phyloP scores from a whole-genome alignment of 257 asterid genomes.

The Voacanga thouarsii region DNA sequence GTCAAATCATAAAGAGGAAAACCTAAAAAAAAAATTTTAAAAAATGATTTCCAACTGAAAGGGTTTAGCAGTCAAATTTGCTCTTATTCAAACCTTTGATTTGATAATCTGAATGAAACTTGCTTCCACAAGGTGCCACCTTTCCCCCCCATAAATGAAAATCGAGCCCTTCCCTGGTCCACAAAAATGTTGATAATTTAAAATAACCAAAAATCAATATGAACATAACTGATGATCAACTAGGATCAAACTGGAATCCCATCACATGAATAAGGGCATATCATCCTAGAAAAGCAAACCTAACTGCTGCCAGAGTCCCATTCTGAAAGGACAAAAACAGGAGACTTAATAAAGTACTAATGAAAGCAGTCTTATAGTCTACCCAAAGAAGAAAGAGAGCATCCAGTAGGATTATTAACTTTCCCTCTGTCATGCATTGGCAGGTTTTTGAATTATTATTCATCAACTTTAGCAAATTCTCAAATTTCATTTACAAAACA shows the following conservation, averaged over 20 bases:
- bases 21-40: background rate
- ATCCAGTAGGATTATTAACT: background rate
- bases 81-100: constrained; percentile 47
- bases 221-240: background rate
- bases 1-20: constrained; percentile 8
- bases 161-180: constrained; percentile 93
- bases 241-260: background rate
- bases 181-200: background rate
- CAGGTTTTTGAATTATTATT: background rate
- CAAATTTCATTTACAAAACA: background rate
- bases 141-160: constrained; percentile 97
- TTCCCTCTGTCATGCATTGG: background rate
- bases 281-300: background rate
- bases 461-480: no score
- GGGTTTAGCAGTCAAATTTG: constrained; percentile 6
- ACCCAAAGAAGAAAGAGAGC: background rate
- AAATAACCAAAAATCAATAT: background rate
- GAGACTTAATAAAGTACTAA: background rate
- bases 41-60: background rate
- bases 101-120: constrained; percentile 58
- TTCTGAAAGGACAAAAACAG: background rate
- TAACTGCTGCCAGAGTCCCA: background rate
- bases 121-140: constrained; percentile 96
- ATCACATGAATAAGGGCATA: background rate
- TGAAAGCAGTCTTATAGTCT: background rate